Evolutionary conservation across 257 asterid genomes (phyloP).

Genomic region (Scutellaria barbata): DNA sequence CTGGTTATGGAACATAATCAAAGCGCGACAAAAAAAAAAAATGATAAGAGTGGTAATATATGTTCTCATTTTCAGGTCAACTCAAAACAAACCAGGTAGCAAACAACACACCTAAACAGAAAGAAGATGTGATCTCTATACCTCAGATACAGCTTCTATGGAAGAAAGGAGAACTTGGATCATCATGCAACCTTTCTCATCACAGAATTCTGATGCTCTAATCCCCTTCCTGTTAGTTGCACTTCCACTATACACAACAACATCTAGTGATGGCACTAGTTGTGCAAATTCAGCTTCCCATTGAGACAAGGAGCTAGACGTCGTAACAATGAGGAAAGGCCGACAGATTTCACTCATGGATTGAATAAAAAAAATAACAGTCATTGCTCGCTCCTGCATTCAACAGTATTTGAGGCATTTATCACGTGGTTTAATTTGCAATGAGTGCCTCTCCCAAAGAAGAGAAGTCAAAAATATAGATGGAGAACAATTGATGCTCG

Average conservation of each 20-base stretch:
- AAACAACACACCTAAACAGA: slow-evolving; percentile 21
- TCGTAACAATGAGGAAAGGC: slow-evolving; percentile 64
- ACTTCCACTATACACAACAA: slow-evolving; percentile 62
- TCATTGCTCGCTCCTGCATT: slow-evolving; percentile 58
- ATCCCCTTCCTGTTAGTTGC: slow-evolving; percentile 52
- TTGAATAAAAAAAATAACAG: slow-evolving; percentile 47
- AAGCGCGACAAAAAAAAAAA: slow-evolving; percentile 15
- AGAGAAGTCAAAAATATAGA: neutral
- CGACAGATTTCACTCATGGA: slow-evolving; percentile 49
- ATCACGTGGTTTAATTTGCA: slow-evolving; percentile 11
- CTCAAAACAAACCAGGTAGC: slow-evolving; percentile 2
- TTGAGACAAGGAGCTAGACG: slow-evolving; percentile 45
- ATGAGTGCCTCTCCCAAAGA: neutral
- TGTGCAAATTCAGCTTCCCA: slow-evolving; percentile 74
- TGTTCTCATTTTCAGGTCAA: slow-evolving; percentile 3
- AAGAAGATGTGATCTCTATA: slow-evolving; percentile 32
- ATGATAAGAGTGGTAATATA: neutral
- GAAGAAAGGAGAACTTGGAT: slow-evolving; percentile 63
- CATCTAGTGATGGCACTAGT: slow-evolving; percentile 63
- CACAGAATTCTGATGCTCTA: slow-evolving; percentile 63
- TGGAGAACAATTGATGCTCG: neutral
- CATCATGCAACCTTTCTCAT: slow-evolving; percentile 53
- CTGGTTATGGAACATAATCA: neutral
- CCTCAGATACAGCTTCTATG: slow-evolving; percentile 59
- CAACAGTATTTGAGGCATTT: slow-evolving; percentile 20